Base-by-base conservation (phyloP, 768 basidiomycete genomes). In the Cystofilobasidium macerans region DNA sequence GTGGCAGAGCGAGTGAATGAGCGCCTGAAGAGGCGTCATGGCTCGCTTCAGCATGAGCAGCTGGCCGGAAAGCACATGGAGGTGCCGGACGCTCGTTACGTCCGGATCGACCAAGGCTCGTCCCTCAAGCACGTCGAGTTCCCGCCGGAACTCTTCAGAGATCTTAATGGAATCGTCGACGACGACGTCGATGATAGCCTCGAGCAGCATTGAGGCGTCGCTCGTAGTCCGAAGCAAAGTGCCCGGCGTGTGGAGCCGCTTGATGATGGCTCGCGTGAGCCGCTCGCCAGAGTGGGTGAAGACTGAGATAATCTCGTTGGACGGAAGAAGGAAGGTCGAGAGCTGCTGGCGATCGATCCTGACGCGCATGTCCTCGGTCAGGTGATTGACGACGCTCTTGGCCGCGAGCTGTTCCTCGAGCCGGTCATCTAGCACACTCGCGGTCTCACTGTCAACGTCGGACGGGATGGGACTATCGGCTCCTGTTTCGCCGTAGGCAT, bases 381-480 rank as follows among this genome's bases (percentile, higher is more conserved):
- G 30, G 18, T 61, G 51, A 26, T 62, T 48, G 11, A 67, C 65
- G 40, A 67, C 65, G 16, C 58, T 59, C 53, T 56, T 56, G 20
- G 65, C 65, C n/a, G 65, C 65, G 16, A 67, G 32, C 43, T 67
- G 65, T 33, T 67, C 65, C 61, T 67, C 65, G 38, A 67, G 32
- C 42, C 51, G 42, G 3, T 26, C 40, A 33, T 67, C 65, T 12
- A 24, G 16, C 0, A 28, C 56, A 24, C 42, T 45, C 42, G 28
- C n/a, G n/a, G n/a, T n/a, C n/a, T 33, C 38, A 30, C 54, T 60
- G 32, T 61, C 51, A 18, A 61, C 60, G 32, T 67, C 40, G 6
- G 45, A 7, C 4, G n/a, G 4, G n/a, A n/a, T n/a, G n/a, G n/a
- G n/a, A 2, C 6, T 22, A 8, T 22, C 45, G 45, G 22, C 45